Evolutionary conservation across 345 rosid genomes (phyloP).

Genomic region (Hypericum perforatum): DNA sequence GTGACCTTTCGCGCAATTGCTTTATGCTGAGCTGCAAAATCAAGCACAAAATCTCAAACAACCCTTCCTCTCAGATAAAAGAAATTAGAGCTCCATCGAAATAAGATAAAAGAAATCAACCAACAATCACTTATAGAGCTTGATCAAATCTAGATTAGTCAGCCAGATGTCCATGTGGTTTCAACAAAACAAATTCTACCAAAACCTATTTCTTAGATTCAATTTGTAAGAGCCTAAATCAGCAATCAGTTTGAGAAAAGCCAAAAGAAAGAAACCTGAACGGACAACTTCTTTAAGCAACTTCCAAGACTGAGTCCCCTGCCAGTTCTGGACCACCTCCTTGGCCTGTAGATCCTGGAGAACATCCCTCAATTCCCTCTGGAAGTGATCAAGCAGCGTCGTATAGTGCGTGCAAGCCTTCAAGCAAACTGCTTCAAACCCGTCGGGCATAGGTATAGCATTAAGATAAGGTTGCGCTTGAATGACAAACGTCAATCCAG

Average conservation of each 20-base stretch:
- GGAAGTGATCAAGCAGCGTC: slow-evolving; percentile 85
- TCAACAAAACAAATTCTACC: too few relatives aligned
- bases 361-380: slow-evolving; percentile 74
- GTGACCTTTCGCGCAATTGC: slow-evolving; percentile 61
- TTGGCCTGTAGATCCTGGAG: slow-evolving; percentile 55
- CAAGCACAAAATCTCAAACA: slow-evolving; percentile 19
- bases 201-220: too few relatives aligned
- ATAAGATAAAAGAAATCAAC: background rate
- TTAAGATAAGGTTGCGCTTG: slow-evolving; percentile 81
- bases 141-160: too few relatives aligned
- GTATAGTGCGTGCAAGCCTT: slow-evolving; percentile 88
- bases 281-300: slow-evolving; percentile 83
- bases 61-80: slow-evolving; percentile 2
- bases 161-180: too few relatives aligned
- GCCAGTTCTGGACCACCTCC: slow-evolving; percentile 52
- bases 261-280: slow-evolving; percentile 42
- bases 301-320: slow-evolving; percentile 66
- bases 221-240: too few relatives aligned
- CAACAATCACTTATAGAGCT: too few relatives aligned
- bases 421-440: slow-evolving; percentile 69
- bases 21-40: slow-evolving; percentile 78
- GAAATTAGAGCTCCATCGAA: background rate
- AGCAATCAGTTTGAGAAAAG: too few relatives aligned
- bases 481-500: slow-evolving; percentile 83
- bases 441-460: slow-evolving; percentile 76